Evolutionary conservation across 768 basidiomycete genomes (phyloP).

Genomic region (Lanmaoa pseudosensibilis): DNA sequence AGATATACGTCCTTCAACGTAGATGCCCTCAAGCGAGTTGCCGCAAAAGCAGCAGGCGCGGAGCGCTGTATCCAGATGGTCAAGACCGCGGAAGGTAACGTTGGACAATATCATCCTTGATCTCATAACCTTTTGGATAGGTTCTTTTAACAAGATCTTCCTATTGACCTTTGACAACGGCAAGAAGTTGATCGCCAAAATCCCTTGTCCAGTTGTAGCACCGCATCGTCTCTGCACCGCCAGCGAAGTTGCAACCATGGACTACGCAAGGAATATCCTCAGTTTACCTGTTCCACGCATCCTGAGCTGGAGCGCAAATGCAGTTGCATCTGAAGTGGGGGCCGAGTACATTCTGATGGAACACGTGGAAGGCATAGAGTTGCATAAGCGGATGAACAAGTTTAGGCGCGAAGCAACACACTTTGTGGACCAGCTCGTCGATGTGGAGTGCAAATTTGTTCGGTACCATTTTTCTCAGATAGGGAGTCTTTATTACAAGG

Average conservation of each 20-base stretch:
- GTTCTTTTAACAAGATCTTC: constrained; percentile 16
- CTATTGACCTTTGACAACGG: constrained; percentile 13
- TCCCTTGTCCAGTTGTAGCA: constrained; percentile 25
- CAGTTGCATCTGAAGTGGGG: constrained; percentile 26
- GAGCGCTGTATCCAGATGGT: constrained; percentile 18
- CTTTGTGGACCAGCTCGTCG: constrained; percentile 20
- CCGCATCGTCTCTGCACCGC: constrained; percentile 32
- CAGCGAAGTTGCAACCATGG: constrained; percentile 40
- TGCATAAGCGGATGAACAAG: constrained; percentile 15
- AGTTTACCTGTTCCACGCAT: constrained; percentile 31
- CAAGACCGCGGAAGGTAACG: constrained; percentile 14
- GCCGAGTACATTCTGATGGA: constrained; percentile 40
- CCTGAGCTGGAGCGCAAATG: constrained; percentile 30
- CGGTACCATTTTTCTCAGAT: constrained; percentile 28
- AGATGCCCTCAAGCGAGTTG: constrained; percentile 20
- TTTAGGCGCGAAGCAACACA: neutral
- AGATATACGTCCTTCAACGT: constrained; percentile 13
- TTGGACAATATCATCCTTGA: neutral
- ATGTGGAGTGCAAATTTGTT: constrained; percentile 23
- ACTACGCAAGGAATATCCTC: constrained; percentile 29
- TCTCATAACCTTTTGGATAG: neutral
- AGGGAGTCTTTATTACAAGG: constrained; percentile 39
- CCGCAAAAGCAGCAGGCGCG: constrained; percentile 8
- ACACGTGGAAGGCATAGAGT: constrained; percentile 24
- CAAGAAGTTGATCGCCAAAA: constrained; percentile 15